Base-by-base conservation (phyloP, 345 rosid genomes). In the Combretum micranthum region DNA sequence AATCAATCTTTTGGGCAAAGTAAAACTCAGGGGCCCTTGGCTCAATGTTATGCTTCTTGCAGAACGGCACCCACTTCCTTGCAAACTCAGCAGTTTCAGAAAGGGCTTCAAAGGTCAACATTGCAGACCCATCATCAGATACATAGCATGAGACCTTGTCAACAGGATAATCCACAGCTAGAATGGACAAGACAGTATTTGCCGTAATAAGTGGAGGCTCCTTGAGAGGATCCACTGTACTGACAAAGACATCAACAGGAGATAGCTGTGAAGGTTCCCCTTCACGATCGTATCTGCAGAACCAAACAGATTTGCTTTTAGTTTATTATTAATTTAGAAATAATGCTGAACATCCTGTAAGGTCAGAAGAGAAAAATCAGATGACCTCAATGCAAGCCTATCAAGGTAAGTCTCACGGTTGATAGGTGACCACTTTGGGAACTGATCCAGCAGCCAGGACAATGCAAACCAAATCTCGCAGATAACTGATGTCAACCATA, bases 401-500 rank as follows among this genome's bases (percentile, higher is more conserved):
- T 93, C 97, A 46, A 93, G 90, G 71, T 70, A 89, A 19, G 99
- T 93, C 79, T 93, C 99, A n/a, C 97, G 89, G 74, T 93, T 93
- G 63, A 89, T 68, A 47, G 99, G 99, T 62, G 20, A 81, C 99
- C 99, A 93, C 67, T 93, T 93, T 55, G 99, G 99, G 75, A 93
- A 89, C 81, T 93, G 99, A 80, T 93, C 99, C 66, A 93, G 80
- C 68, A 93, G 91, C 99, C 99, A 93, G 32, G 99, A 93, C 72
- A 89, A 77, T 49, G 99, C 97, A 83, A 93, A 93, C 98, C 97
- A 92, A 75, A 93, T 78, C 94, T 93, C 99, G 73, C 99, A 93
- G 50, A 93, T 93, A 70, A 93, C 93, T 4, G 97, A 93, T 62
- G 85, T 89, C 49, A 93, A 61, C 99, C 99, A 93, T 75, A 93